These are phyloP conservation scores for Dryas alaskensis DNA, from an alignment of 306 rosid genomes.

Conservation along the genomic window DNA sequence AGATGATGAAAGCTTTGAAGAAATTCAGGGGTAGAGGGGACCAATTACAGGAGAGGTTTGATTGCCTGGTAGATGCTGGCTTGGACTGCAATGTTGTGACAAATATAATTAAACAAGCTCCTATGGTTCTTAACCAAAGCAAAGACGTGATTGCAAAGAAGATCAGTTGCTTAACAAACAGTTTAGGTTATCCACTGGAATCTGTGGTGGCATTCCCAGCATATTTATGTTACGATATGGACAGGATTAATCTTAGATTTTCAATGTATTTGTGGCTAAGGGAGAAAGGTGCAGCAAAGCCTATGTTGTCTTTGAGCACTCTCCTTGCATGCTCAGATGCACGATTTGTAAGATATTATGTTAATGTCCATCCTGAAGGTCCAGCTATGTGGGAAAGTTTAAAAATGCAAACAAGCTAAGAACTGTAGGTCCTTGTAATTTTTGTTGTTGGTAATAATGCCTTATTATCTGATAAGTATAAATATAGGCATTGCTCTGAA, in stretches of 20 bases:
- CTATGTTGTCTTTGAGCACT: conserved; percentile 52
- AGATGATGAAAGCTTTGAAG: conserved; percentile 63
- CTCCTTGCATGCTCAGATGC: conserved; percentile 54
- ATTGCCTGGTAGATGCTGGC: conserved; percentile 77
- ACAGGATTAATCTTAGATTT: conserved; percentile 48
- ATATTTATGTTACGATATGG: conserved; percentile 58
- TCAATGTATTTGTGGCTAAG: conserved; percentile 71
- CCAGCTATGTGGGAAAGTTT: conserved; percentile 53
- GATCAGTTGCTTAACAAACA: conserved; percentile 47
- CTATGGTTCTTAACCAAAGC: conserved; percentile 56
- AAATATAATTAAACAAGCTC: conserved; percentile 52
- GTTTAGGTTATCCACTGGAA: conserved; percentile 62
- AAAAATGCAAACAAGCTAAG: conserved; percentile 33
- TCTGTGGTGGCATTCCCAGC: conserved; percentile 53
- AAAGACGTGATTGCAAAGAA: conserved; percentile 53
- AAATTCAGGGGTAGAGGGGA: conserved; percentile 72
- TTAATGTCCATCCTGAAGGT: conserved; percentile 70
- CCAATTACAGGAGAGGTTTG: conserved; percentile 78
- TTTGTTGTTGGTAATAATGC: background rate
- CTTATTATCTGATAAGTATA: background rate
- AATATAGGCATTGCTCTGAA: background rate
- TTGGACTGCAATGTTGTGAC: conserved; percentile 54
- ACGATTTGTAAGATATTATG: conserved; percentile 56
- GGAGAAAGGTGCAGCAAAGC: conserved; percentile 52
- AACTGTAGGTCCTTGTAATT: background rate